Percentiles rank a stretch among this genome's conserved stretches.
phyloP scores from a whole-genome alignment of 768 basidiomycete species.

The Mrakia blollopis region DNA sequence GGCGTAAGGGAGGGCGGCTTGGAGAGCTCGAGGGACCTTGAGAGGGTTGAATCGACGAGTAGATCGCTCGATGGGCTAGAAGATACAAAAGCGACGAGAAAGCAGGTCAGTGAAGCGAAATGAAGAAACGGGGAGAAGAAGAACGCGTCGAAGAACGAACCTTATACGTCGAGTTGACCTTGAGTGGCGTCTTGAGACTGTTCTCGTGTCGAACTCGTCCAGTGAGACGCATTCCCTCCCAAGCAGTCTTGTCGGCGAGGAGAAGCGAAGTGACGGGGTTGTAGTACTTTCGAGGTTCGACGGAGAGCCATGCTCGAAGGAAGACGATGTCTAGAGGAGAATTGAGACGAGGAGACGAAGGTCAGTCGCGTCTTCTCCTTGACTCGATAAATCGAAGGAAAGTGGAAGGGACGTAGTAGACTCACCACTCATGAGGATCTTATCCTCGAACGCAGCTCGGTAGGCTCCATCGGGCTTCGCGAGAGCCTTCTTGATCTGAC shows the following conservation, averaged over 20 bases:
- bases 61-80: slow-evolving; percentile 62
- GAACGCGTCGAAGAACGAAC: slow-evolving; percentile 38
- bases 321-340: slow-evolving; percentile 75
- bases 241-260: slow-evolving; percentile 69
- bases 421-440: slow-evolving; percentile 89
- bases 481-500: slow-evolving; percentile 93
- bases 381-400: not conserved
- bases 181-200: slow-evolving; percentile 70
- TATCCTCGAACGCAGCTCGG: slow-evolving; percentile 97
- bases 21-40: slow-evolving; percentile 80
- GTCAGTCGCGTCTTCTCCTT: not conserved
- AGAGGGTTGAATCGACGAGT: slow-evolving; percentile 86
- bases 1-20: slow-evolving; percentile 82
- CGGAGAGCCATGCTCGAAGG: slow-evolving; percentile 91
- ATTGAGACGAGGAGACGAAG: not conserved
- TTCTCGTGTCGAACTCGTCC: slow-evolving; percentile 86
- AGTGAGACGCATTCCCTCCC: slow-evolving; percentile 93
- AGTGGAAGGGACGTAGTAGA: slow-evolving; percentile 32
- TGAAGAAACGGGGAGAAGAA: not conserved
- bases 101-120: not conserved
- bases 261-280: slow-evolving; percentile 92
- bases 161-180: slow-evolving; percentile 84
- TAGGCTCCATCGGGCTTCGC: slow-evolving; percentile 93
- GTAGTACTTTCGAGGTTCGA: slow-evolving; percentile 92
- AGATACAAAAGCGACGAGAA: not conserved